phyloP scores from a whole-genome alignment of 208 protist genomes.

The Leishmania martiniquensis region DNA sequence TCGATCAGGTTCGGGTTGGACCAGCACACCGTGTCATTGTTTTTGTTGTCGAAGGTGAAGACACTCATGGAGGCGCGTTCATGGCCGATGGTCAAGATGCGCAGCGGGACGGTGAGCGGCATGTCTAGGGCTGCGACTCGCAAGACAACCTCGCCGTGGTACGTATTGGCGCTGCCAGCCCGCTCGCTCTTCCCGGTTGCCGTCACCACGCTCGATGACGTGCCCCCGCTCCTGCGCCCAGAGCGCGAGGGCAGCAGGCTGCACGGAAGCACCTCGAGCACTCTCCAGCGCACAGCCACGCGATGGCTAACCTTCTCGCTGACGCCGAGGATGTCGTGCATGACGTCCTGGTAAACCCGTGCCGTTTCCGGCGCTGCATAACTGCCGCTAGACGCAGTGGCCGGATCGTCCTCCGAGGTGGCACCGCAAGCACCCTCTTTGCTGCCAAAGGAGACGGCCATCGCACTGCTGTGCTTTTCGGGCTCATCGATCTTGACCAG shows the following conservation, averaged over 20 bases:
- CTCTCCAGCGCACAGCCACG: constrained; percentile 24
- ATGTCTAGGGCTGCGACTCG: constrained; percentile 28
- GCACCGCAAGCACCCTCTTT: background rate
- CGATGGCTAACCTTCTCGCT: constrained; percentile 17
- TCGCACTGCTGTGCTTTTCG: background rate
- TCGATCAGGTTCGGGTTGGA: constrained; percentile 45
- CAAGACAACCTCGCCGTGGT: constrained; percentile 35
- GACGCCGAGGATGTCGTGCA: constrained; percentile 25
- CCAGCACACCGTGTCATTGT: constrained; percentile 41
- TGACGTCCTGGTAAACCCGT: constrained; percentile 19
- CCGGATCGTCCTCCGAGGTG: background rate
- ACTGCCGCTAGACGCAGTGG: constrained; percentile 3
- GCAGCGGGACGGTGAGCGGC: constrained; percentile 22
- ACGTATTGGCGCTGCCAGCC: background rate
- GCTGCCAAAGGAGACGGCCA: background rate
- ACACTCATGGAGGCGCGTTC: constrained; percentile 47
- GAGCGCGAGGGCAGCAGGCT: background rate
- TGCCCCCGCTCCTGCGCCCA: background rate
- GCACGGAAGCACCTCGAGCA: constrained; percentile 23
- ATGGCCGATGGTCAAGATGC: constrained; percentile 49
- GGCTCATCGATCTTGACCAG: constrained; percentile 7
- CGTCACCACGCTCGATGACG: background rate
- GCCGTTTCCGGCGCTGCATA: constrained; percentile 5
- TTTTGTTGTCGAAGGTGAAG: constrained; percentile 38
- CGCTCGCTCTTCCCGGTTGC: background rate